phyloP scores from a whole-genome alignment of 164 flowering plant genomes.

The Aristolochia contorta region DNA sequence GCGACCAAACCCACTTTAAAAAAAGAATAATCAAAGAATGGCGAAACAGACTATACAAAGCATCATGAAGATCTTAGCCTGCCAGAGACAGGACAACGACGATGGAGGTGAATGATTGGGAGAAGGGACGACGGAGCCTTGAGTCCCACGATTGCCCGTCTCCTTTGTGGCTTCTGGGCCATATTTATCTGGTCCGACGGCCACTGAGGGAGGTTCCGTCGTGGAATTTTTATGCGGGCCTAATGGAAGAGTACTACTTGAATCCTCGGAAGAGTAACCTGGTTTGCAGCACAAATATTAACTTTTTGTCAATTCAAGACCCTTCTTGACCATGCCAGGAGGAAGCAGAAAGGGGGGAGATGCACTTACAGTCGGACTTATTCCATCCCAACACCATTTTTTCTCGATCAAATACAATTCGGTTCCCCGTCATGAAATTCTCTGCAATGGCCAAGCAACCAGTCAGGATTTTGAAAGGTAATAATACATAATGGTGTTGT shows the following conservation, averaged over 20 bases:
- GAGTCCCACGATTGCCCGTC: constrained; percentile 10
- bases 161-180: constrained; percentile 27
- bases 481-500: no score
- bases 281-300: constrained; percentile 2
- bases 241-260: constrained; percentile 17
- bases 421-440: constrained; percentile 88
- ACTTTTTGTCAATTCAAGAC: neutral
- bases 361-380: constrained; percentile 59
- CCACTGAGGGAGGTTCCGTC: constrained; percentile 22
- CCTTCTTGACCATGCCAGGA: neutral
- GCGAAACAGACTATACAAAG: constrained; percentile 2
- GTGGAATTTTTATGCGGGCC: constrained; percentile 13
- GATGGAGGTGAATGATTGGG: neutral
- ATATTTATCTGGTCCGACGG: constrained; percentile 17
- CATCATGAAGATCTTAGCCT: neutral
- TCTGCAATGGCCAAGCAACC: constrained; percentile 29
- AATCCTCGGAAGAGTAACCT: constrained; percentile 25
- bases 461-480: no score
- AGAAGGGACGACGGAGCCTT: constrained; percentile 16
- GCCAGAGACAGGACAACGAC: neutral
- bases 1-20: neutral
- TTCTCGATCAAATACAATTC: constrained; percentile 69
- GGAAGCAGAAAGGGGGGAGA: neutral
- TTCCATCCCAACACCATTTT: constrained; percentile 70
- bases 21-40: constrained; percentile 12